Evolutionary conservation across 768 basidiomycete genomes (phyloP).

Genomic region (Boletus speciosus): DNA sequence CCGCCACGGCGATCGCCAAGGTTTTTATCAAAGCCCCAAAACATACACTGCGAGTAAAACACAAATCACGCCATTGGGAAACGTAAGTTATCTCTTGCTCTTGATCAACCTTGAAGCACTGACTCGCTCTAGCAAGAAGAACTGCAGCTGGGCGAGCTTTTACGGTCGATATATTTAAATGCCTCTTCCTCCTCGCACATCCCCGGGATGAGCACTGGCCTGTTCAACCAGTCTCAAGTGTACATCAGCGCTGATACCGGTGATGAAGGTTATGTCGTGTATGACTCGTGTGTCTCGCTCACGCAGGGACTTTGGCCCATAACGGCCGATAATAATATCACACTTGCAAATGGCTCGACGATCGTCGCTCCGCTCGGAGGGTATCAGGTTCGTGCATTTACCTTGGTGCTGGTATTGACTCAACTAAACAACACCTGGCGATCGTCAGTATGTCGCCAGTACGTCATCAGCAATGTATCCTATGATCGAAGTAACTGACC

Average conservation of each 20-base stretch:
- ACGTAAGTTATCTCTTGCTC: slow-evolving; percentile 36
- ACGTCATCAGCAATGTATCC: slow-evolving; percentile 10
- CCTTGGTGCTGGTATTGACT: neutral
- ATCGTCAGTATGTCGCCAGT: slow-evolving; percentile 40
- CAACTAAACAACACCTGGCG: neutral
- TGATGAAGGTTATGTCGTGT: slow-evolving; percentile 65
- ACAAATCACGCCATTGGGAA: slow-evolving; percentile 64
- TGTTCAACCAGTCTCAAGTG: slow-evolving; percentile 40
- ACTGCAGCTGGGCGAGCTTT: slow-evolving; percentile 48
- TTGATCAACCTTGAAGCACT: neutral
- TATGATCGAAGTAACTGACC: slow-evolving; percentile 2
- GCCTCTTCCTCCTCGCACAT: slow-evolving; percentile 52
- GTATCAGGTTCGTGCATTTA: slow-evolving; percentile 48
- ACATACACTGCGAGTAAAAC: slow-evolving; percentile 57
- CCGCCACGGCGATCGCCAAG: slow-evolving; percentile 60
- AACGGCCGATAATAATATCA: slow-evolving; percentile 42
- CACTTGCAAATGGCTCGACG: slow-evolving; percentile 63
- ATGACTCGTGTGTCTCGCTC: slow-evolving; percentile 62
- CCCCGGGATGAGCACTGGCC: slow-evolving; percentile 32
- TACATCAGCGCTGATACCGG: slow-evolving; percentile 62
- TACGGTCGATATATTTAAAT: slow-evolving; percentile 55
- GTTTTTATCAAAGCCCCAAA: slow-evolving; percentile 61
- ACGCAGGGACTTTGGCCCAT: slow-evolving; percentile 68
- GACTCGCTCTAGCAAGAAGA: slow-evolving; percentile 46
- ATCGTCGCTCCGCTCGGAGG: slow-evolving; percentile 59